Percentiles rank a stretch among this genome's conserved stretches.
Conservation (phyloP, 2,329 filamentous ascomycete species). For the Knufia petricola region DNA sequence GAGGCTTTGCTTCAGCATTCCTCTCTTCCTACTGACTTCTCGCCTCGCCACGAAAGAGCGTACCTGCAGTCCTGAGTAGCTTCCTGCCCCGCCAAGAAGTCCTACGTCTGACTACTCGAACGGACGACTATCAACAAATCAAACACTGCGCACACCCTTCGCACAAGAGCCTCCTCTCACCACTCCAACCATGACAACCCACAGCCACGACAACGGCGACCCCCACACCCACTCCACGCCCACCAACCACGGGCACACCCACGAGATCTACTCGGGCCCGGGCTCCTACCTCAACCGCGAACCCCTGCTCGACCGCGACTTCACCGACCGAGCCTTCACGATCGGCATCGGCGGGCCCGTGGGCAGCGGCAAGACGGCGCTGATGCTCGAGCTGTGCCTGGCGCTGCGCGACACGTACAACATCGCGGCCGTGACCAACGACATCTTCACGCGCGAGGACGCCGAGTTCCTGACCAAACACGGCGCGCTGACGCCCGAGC, state of each 20-base stretch:
- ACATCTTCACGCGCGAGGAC: slow-evolving; percentile 56
- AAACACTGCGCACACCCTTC: too few relatives aligned
- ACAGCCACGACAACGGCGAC: slow-evolving; percentile 30
- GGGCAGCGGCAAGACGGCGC: slow-evolving; percentile 90
- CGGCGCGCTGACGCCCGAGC: slow-evolving; percentile 67
- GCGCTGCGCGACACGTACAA: slow-evolving; percentile 71
- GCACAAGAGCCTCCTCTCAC: too few relatives aligned
- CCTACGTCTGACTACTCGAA: too few relatives aligned
- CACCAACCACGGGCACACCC: slow-evolving; percentile 80
- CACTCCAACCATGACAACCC: slow-evolving; percentile 14
- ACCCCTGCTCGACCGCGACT: slow-evolving; percentile 81
- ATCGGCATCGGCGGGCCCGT: slow-evolving; percentile 97
- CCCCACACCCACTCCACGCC: slow-evolving; percentile 48
- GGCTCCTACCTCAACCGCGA: slow-evolving; percentile 83
- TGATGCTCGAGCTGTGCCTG: slow-evolving; percentile 88
- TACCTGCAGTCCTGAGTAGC: too few relatives aligned
- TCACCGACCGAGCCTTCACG: slow-evolving; percentile 83
- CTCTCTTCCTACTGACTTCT: too few relatives aligned
- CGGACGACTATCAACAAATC: too few relatives aligned
- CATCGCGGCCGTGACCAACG: slow-evolving; percentile 75
- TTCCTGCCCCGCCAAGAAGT: too few relatives aligned
- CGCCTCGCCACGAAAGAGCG: too few relatives aligned
- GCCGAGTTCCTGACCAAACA: slow-evolving; percentile 91
- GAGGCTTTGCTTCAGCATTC: neutral
- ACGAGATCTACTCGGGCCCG: slow-evolving; percentile 89